Evolutionary conservation across 75 land plant genomes (phyloP), one percentile per base, ranked within the genome.

Genomic region (Picea sitchensis): DNA sequence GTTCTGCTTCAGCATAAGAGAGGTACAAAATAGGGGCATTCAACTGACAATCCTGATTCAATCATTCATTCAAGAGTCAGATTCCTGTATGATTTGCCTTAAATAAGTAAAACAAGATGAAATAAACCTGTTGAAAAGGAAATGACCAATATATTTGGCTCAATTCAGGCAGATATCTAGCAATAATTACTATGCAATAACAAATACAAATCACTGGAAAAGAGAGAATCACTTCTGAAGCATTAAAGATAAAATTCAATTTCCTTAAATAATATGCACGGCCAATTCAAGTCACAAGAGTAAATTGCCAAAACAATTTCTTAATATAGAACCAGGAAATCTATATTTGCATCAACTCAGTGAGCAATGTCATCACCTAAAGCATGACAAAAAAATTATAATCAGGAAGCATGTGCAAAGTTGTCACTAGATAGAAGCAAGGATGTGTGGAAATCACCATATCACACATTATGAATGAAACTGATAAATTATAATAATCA

Each of bases 1-100:
- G 73, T 74, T 97, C 99, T 80, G 87, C 67, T 73, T 95, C 98
- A 76, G 91, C 95, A 87, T 93, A 97, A 81, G 89, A 90, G 76
- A 92, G 81, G 80, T 93, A 97, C 12, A 97, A 73, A 31, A 91
- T 60, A 54, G 98, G 85, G 17, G 86, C 86, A 84, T 87, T 87
- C 26, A 75, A 80, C 72, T 75, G 86, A 74, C 83, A 58, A 63
- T 88, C 98, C 98, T 95, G 92, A 65, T 11, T 69, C 64, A 51
- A 62, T 62, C 64, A 62, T 7, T 9, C 76, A 34, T 32, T 74
- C n/a, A 74, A 74, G 56, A 51, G 11, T 51, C 56, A 51, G 56
- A 51, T 51, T 9, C 12, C 56, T 51, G 56, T 51, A 1, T 51
- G 56, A 9, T 51, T 51, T 51, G 9, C 12, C 56, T 51, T 51